A percentile compares a stretch with the other conserved stretches of the same genome.
These are phyloP conservation scores for Neovahlkampfia damariscottae DNA, from an alignment of 78 protist species.

Conservation along the genomic window DNA sequence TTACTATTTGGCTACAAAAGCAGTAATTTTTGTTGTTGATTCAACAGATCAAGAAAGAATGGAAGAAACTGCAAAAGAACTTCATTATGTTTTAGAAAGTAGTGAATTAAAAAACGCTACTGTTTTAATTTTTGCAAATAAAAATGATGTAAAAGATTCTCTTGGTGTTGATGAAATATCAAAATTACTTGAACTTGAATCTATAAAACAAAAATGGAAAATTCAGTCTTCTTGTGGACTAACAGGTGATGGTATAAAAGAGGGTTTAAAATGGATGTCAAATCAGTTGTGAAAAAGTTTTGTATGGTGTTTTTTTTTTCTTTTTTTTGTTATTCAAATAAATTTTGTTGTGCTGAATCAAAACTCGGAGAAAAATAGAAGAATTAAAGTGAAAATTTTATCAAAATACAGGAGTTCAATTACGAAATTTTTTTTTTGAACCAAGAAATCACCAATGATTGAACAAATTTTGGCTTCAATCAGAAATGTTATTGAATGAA, in stretches of 20 bases:
- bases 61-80: constrained; percentile 37
- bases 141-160: constrained; percentile 65
- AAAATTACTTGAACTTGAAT: constrained; percentile 21
- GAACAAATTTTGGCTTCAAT: too few relatives aligned
- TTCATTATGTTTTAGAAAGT: constrained; percentile 50
- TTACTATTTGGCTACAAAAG: constrained; percentile 20
- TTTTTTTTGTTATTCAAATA: too few relatives aligned
- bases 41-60: constrained; percentile 25
- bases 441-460: too few relatives aligned
- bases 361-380: too few relatives aligned
- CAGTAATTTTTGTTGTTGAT: constrained; percentile 38
- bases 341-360: too few relatives aligned
- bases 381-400: too few relatives aligned
- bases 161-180: constrained; percentile 28
- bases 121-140: constrained; percentile 71
- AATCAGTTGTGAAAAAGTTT: too few relatives aligned
- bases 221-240: constrained; percentile 2
- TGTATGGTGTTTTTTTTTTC: too few relatives aligned
- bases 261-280: constrained; percentile 18
- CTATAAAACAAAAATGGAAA: constrained; percentile 28
- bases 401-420: too few relatives aligned
- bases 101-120: constrained; percentile 54
- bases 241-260: constrained; percentile 13
- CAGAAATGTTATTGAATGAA: too few relatives aligned
- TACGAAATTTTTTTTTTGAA: too few relatives aligned